Evolutionary conservation across 176 grass and related monocot genomes (phyloP), one percentile per base, ranked within the genome.

Genomic region (Aegilops speltoides): DNA sequence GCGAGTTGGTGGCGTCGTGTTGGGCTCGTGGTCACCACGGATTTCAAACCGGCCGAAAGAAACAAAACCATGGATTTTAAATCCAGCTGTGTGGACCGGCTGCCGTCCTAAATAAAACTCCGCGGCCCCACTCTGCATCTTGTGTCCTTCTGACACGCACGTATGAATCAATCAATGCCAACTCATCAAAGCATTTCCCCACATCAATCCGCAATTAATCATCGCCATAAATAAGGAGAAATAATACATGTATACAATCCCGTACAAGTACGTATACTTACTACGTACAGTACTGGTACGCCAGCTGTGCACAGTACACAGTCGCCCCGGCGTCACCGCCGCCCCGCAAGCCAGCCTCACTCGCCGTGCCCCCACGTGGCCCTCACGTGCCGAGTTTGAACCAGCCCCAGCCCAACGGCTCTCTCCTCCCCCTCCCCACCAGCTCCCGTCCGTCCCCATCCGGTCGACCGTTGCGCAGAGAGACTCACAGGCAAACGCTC

Each of bases 371-470:
- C 6, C 32, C 87, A 73, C 72, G 62, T 76, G 83, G 20, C 17
- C 28, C n/a, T 36, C 73, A 52, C 79, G 54, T 79, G 57, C 74
- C 38, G 33, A 52, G 87, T 88, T 97, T 83, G 87, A 94, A 97
- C 64, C 11, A 24, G 4, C 24, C 10, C 67, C 32, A 22, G 6
- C 16, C 79, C 86, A 97, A 92, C 92, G 92, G 87, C 77, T 92
- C 81, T 66, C 76, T 85, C 54, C 54, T 25, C 38, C 1, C 60
- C 14, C 15, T 14, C 22, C 1, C 25, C 19, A 79, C 37, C 37
- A 38, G 8, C 37, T 38, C 37, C 9, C 38, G 9, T 41, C 40
- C 69, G 3, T 69, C 68, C 71, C 65, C 57, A 52, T 12, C 76
- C 24, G 29, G 23, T 67, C 71, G 89, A 92, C 91, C 94, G 91